Conservation (phyloP, 768 basidiomycete genomes). For the Tylopilus vinaceipallidus region DNA sequence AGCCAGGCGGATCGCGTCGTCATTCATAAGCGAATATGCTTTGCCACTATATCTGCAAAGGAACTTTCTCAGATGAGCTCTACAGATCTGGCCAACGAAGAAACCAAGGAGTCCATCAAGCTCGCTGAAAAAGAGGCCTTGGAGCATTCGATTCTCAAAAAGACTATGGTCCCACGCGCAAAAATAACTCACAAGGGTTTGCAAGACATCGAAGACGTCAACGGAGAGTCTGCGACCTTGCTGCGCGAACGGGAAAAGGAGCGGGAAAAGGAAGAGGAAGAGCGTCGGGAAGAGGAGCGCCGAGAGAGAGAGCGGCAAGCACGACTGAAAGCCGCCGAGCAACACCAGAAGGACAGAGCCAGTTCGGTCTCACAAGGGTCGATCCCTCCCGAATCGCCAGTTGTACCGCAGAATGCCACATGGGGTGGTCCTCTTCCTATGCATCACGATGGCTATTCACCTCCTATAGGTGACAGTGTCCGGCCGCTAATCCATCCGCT, state of each 20-base stretch:
- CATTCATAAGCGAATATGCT: conserved; percentile 78
- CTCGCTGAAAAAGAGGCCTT: conserved; percentile 79
- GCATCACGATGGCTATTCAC: conserved; percentile 28
- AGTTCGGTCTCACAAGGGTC: conserved; percentile 50
- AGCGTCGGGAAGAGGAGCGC: conserved; percentile 53
- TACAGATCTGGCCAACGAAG: conserved; percentile 86
- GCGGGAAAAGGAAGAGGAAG: conserved; percentile 63
- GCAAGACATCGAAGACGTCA: conserved; percentile 83
- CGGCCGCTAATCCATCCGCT: conserved; percentile 34
- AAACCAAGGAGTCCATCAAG: conserved; percentile 79
- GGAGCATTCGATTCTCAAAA: conserved; percentile 80
- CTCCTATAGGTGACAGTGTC: conserved; percentile 22
- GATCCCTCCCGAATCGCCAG: conserved; percentile 72
- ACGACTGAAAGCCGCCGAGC: conserved; percentile 49
- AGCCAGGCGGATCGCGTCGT: conserved; percentile 76
- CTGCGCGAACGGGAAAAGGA: conserved; percentile 51
- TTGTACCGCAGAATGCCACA: conserved; percentile 40
- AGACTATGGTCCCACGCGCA: conserved; percentile 59
- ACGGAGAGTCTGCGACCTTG: conserved; percentile 46
- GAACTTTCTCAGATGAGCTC: conserved; percentile 84
- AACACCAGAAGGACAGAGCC: conserved; percentile 45
- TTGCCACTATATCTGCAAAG: conserved; percentile 59
- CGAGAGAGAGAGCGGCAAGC: conserved; percentile 69
- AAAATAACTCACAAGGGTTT: conserved; percentile 94
- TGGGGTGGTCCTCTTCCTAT: conserved; percentile 65